Percentiles rank a stretch among this genome's conserved stretches.
Conservation (phyloP, 2,329 filamentous ascomycete genomes). For the Alternaria conjuncta region DNA sequence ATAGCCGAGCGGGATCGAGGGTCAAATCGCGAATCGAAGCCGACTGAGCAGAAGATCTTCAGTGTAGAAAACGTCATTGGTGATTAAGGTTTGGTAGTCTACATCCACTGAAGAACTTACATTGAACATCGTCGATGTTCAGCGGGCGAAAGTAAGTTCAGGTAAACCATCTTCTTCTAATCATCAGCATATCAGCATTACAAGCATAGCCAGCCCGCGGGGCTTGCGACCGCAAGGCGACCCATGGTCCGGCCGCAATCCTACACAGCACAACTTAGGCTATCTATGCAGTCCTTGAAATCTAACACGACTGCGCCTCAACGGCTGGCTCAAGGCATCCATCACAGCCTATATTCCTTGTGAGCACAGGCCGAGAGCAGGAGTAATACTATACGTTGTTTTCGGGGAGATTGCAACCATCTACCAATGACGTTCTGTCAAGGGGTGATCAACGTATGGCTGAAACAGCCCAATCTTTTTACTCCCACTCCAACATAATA, state of each 20-base stretch:
- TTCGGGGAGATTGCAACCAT: neutral
- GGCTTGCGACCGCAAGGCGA: neutral
- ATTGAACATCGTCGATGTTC: neutral
- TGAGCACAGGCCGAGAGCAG: neutral
- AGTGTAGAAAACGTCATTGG: neutral
- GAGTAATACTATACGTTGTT: neutral
- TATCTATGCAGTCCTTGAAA: neutral
- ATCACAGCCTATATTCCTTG: neutral
- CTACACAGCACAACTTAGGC: neutral
- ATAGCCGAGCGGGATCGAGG: neutral
- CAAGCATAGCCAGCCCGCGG: neutral
- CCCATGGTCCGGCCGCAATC: neutral
- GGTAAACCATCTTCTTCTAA: neutral
- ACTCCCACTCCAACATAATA: neutral
- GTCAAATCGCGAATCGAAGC: neutral
- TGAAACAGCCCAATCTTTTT: neutral
- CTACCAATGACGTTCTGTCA: neutral
- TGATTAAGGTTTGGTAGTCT: neutral
- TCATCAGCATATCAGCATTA: neutral
- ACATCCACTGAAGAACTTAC: neutral
- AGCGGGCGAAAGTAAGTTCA: neutral
- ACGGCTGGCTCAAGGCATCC: neutral
- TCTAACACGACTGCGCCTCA: neutral
- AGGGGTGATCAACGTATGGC: neutral
- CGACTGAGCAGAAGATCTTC: neutral